phyloP scores from a whole-genome alignment of 495 filamentous ascomycete genomes.

The Bombardia bombarda region DNA sequence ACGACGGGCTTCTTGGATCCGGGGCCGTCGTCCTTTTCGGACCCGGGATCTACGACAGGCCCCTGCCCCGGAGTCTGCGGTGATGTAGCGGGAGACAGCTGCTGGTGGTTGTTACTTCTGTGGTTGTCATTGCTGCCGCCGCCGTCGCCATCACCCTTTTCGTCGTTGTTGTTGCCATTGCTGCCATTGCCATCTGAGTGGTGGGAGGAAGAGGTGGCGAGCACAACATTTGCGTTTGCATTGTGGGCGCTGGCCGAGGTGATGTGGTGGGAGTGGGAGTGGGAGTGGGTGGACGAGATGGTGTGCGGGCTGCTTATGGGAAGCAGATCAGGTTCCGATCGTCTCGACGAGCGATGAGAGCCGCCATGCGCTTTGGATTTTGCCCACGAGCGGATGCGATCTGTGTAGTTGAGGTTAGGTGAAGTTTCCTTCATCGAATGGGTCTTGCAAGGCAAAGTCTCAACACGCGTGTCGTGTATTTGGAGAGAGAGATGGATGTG shows the following conservation, averaged over 20 bases:
- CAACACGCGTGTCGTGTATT: neutral
- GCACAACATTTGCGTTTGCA: too few species aligned
- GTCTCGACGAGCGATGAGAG: slow-evolving; percentile 25
- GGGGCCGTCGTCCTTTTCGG: slow-evolving; percentile 6
- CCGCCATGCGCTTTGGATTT: slow-evolving; percentile 45
- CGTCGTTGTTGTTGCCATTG: slow-evolving; percentile 1
- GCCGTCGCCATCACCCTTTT: too few species aligned
- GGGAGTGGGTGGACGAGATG: neutral
- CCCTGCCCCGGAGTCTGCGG: slow-evolving; percentile 47
- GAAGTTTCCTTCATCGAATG: slow-evolving; percentile 59
- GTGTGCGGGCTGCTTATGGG: slow-evolving; percentile 23
- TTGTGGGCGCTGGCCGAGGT: neutral
- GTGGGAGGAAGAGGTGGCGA: too few species aligned
- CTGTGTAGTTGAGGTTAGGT: slow-evolving; percentile 42
- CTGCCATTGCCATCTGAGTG: slow-evolving; percentile 8
- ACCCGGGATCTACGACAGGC: slow-evolving; percentile 42
- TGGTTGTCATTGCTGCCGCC: neutral
- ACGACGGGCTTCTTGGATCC: slow-evolving; percentile 33
- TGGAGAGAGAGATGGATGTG: neutral
- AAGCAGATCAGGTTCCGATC: slow-evolving; percentile 28
- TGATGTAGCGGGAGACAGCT: slow-evolving; percentile 35
- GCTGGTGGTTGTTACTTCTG: too few species aligned
- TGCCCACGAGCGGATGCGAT: slow-evolving; percentile 52
- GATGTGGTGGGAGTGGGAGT: neutral
- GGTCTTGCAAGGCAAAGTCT: slow-evolving; percentile 3